Conservation (phyloP, 768 basidiomycete genomes). For the Cytidiella melzeri region DNA sequence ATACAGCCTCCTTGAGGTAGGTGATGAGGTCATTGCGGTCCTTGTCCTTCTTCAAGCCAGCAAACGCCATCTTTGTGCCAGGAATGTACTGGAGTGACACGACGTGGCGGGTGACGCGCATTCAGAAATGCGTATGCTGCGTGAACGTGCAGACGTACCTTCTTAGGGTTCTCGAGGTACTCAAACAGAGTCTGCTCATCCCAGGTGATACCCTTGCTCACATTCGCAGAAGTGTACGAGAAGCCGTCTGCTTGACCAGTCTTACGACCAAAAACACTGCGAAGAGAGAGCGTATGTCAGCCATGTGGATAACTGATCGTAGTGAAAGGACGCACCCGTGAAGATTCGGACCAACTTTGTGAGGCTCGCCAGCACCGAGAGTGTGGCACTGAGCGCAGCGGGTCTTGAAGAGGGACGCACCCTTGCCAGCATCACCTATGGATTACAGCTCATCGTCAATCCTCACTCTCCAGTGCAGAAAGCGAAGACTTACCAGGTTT, state of each 20-base stretch:
- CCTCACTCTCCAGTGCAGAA: neutral
- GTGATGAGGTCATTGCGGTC: conserved; percentile 94
- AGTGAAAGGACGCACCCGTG: conserved; percentile 58
- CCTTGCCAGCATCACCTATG: conserved; percentile 80
- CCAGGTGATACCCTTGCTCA: conserved; percentile 92
- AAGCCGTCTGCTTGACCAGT: conserved; percentile 82
- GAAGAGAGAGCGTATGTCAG: conserved; percentile 9
- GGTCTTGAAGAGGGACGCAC: conserved; percentile 94
- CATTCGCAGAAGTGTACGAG: conserved; percentile 92
- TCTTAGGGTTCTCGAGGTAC: conserved; percentile 96
- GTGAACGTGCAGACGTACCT: conserved; percentile 46
- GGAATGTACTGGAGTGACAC: conserved; percentile 66
- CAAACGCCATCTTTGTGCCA: conserved; percentile 98
- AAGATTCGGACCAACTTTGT: conserved; percentile 95
- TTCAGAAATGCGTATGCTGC: too few relatives aligned
- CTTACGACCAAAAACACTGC: conserved; percentile 75
- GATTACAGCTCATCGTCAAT: conserved; percentile 1
- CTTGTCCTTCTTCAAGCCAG: conserved; percentile 97
- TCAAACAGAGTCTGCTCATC: conserved; percentile 86
- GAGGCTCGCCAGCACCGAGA: conserved; percentile 62
- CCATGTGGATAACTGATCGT: neutral
- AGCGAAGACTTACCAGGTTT: conserved; percentile 31
- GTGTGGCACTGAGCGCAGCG: conserved; percentile 96
- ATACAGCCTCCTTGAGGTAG: conserved; percentile 67
- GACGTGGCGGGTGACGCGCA: neutral